phyloP scores from a whole-genome alignment of 306 rosid species.

The Vigna reflexopilosa region DNA sequence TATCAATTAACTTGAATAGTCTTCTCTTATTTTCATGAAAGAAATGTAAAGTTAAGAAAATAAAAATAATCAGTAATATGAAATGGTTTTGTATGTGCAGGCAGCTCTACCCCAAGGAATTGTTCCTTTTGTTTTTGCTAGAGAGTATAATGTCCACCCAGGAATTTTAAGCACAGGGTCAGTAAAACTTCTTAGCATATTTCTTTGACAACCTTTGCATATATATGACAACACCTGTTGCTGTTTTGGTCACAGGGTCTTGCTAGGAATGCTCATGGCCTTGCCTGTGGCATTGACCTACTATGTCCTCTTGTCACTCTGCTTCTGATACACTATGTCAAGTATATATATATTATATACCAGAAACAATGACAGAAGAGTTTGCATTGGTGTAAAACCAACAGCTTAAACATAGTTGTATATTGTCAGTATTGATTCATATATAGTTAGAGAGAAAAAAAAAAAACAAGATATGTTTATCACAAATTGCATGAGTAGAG shows the following conservation, averaged over 20 bases:
- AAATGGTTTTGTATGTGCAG: slow-evolving; percentile 53
- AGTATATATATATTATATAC: background rate
- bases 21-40: background rate
- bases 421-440: slow-evolving; percentile 25
- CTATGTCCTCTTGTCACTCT: slow-evolving; percentile 74
- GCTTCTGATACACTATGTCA: slow-evolving; percentile 51
- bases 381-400: slow-evolving; percentile 24
- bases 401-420: slow-evolving; percentile 35
- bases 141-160: slow-evolving; percentile 85
- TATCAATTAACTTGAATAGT: background rate
- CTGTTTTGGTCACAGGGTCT: slow-evolving; percentile 68
- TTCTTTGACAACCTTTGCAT: slow-evolving; percentile 15
- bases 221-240: slow-evolving; percentile 28
- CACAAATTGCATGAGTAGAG: slow-evolving; percentile 29
- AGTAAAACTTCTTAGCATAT: slow-evolving; percentile 33
- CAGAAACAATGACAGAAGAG: slow-evolving; percentile 29
- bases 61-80: background rate
- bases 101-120: slow-evolving; percentile 98
- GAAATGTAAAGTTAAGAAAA: background rate
- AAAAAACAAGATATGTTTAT: background rate
- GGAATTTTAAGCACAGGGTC: slow-evolving; percentile 90
- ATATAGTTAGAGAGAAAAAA: slow-evolving; percentile 2
- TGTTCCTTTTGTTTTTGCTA: slow-evolving; percentile 95
- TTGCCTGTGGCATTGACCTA: slow-evolving; percentile 83
- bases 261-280: slow-evolving; percentile 88